These are phyloP conservation scores for Pyrenophora seminiperda DNA, from an alignment of 2,329 filamentous ascomycete genomes.

Conservation along the genomic window DNA sequence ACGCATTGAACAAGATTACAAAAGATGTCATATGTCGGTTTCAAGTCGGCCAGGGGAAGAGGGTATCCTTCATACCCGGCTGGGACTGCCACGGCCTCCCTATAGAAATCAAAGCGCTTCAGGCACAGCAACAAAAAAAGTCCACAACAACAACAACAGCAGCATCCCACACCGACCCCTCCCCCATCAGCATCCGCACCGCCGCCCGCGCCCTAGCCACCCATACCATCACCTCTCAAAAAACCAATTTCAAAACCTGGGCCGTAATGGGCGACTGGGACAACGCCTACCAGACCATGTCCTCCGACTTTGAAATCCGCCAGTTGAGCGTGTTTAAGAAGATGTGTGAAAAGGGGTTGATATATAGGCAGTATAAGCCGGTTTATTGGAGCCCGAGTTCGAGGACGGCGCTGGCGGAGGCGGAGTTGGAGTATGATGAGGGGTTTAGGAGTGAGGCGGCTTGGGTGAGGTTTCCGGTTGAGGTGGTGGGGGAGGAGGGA, in stretches of 20 bases:
- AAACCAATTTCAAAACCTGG: conserved; percentile 72
- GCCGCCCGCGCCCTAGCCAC: conserved; percentile 69
- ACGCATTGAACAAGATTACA: conserved; percentile 94
- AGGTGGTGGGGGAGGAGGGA: no score
- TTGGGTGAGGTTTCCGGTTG: conserved; percentile 83
- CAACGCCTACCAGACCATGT: conserved; percentile 78
- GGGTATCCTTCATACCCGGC: conserved; percentile 82
- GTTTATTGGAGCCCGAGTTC: conserved; percentile 88
- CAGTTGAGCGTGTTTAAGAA: conserved; percentile 77
- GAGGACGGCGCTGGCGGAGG: conserved; percentile 78
- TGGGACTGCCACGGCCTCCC: conserved; percentile 99
- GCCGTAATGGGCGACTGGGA: conserved; percentile 84
- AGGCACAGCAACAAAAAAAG: conserved; percentile 56
- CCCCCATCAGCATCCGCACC: conserved; percentile 63
- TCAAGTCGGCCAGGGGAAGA: conserved; percentile 76
- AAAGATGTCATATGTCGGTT: conserved; percentile 91
- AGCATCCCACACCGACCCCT: conserved; percentile 45
- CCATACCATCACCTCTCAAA: conserved; percentile 73
- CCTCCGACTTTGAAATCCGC: conserved; percentile 71
- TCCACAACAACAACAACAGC: no score
- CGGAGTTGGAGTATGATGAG: conserved; percentile 83
- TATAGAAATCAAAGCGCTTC: conserved; percentile 93
- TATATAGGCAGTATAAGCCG: conserved; percentile 79
- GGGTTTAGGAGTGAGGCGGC: conserved; percentile 72
- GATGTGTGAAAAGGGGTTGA: conserved; percentile 71